Evolutionary conservation across 2,329 filamentous ascomycete genomes (phyloP), one percentile per base, ranked within the genome.

Genomic region (Fusarium nygamai): DNA sequence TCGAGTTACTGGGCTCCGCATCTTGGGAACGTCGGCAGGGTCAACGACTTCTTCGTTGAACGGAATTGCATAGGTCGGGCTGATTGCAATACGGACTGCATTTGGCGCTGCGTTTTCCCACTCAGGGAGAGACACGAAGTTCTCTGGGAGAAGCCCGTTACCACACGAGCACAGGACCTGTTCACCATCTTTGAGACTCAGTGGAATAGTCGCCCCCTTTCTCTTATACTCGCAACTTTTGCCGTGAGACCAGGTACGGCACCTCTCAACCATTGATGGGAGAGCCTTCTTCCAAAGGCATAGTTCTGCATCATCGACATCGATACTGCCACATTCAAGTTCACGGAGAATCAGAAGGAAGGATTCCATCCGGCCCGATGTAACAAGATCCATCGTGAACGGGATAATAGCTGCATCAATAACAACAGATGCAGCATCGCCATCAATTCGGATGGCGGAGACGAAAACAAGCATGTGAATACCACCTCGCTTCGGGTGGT

Each of bases 21-120:
- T 66, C 43, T 58, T 50, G 16, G 68, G 39, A 56, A 78, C n/a
- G n/a, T 77, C 60, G 10, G 61, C 69, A 46, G 61, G 59, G 29
- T 84, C 81, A 1, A 84, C 69, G 27, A 84, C 72, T 31, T 84
- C 79, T 73, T 88, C 86, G 3, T 86, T 83, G 16, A 84, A 81
- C 0, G 83, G 82, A 29, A 83, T 82, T 14, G 86, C 80, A 76
- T 85, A 92, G 0, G 83, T 80, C 0, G 88, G 88, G 63, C 89
- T 91, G 73, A 92, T 88, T 9, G 88, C 89, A 11, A 90, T 82
- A 11, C 91, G 85, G 34, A 90, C 88, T 34, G 87, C 84, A 56
- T 85, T 80, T 61, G 82, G 78, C 3, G 81, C 80, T 17, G 83
- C 83, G 14, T 77, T 80, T 1, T 86, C 82, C 83, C 87, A 87